A percentile compares a stretch with the other conserved stretches of the same genome.
These are phyloP conservation scores for Penicillium pancosmium DNA, from an alignment of 495 filamentous ascomycete genomes.

Conservation along the genomic window DNA sequence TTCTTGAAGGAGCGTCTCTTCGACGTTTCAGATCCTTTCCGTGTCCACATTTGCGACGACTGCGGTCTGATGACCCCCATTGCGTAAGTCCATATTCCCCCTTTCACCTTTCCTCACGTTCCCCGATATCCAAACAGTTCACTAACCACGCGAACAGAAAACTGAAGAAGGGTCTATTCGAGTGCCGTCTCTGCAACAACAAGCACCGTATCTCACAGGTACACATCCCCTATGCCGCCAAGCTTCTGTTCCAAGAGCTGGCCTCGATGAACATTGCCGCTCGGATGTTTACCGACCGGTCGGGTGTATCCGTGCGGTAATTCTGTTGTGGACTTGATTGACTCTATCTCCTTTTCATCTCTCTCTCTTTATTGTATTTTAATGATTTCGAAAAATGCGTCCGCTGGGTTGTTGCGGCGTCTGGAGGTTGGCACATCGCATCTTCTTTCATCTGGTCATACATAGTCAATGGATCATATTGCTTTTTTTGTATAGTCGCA, in stretches of 20 bases:
- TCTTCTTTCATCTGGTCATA: conserved; percentile 29
- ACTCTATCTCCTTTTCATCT: conserved; percentile 3
- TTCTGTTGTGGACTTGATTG: conserved; percentile 7
- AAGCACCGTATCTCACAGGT: conserved; percentile 98
- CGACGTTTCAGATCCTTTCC: conserved; percentile 96
- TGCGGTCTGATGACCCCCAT: conserved; percentile 99
- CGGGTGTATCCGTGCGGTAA: conserved; percentile 49
- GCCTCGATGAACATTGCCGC: conserved; percentile 97
- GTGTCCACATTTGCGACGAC: conserved; percentile 97
- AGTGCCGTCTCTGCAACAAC: conserved; percentile 97
- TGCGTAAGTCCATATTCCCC: conserved; percentile 69
- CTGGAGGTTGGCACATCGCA: conserved; percentile 28
- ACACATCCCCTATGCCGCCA: conserved; percentile 96
- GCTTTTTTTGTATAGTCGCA: neutral
- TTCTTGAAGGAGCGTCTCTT: conserved; percentile 98
- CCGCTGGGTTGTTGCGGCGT: conserved; percentile 31
- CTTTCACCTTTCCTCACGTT: neutral
- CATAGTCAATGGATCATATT: conserved; percentile 21
- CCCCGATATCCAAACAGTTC: neutral
- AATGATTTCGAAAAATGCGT: conserved; percentile 35
- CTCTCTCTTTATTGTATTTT: conserved; percentile 28
- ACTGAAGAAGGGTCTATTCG: conserved; percentile 89
- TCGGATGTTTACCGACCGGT: conserved; percentile 86
- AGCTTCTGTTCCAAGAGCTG: conserved; percentile 97
- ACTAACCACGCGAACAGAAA: conserved; percentile 58